Evolutionary conservation across 2,329 filamentous ascomycete species (phyloP), one percentile per base, ranked within the genome.

Genomic region (Beauveria pseudobassiana): DNA sequence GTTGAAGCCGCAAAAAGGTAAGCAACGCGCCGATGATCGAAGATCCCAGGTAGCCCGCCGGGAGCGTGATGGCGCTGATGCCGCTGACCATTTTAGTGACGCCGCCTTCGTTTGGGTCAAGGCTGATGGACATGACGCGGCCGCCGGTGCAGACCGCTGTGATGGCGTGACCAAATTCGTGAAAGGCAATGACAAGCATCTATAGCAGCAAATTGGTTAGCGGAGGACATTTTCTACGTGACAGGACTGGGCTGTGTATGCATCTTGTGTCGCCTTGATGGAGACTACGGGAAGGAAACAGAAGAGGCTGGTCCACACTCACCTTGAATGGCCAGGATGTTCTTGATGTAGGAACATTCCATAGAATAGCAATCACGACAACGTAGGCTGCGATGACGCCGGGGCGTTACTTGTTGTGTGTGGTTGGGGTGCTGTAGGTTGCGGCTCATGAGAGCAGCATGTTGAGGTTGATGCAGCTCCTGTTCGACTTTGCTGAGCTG

Each of bases 101-200:
- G 64, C 89, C 89, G 64, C 89, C 89, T 75, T 93, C 89, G 67
- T 87, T 82, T n/a, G 89, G 88, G 70, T 91, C 87, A 24, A 91
- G 82, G 24, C 82, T 87, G 69, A 93, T 91, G 45, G 85, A 88
- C 70, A 90, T 85, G 66, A 93, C 89, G 61, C 78, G 80, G 5
- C 89, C 89, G 60, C 89, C 89, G 0, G 89, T 93, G 63, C 86
- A 82, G 65, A 87, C 82, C 45, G 88, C 87, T 1, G 85, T 85
- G 67, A 91, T 83, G 54, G 89, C 89, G 74, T 93, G 89, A 14
- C 87, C 85, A 69, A 92, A 87, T 67, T 93, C 89, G 75, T 93
- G 89, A 73, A 92, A 93, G 43, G 89, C 89, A 65, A 93, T 92
- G 57, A 90, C 88, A 22, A 93, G 81, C 89, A 92, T 91, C 86